Base-by-base conservation (phyloP, 768 basidiomycete genomes). In the Pleurotus tuber-regium region DNA sequence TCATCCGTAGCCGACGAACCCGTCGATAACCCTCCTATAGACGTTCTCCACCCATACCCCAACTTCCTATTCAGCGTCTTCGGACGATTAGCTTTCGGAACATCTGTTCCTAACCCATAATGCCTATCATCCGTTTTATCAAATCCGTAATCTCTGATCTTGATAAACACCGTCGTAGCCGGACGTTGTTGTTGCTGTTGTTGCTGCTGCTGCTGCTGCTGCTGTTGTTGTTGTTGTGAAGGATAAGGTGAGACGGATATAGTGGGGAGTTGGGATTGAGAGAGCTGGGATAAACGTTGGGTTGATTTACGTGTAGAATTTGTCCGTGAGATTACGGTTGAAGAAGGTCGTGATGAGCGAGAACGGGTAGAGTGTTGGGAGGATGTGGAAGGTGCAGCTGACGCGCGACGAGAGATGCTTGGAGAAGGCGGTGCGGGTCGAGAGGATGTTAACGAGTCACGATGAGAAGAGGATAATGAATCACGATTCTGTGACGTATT, bases 71-170 rank as follows among this genome's bases (percentile, higher is more conserved):
- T 68, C 49, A 76, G 51, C 43, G 66, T 55, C 21, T 52, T 54
- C 12, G 77, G 63, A 53, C 59, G 61, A 54, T 74, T 78, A 50
- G 68, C 56, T 47, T 67, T 68, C 7, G 74, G 78, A 4, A 73
- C 69, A 50, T 70, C 59, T 30, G 68, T 53, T 0, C 76, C 77
- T n/a, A 70, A 55, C 3, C 73, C 72, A 23, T 53, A 31, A 63
- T 73, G 66, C 21, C 76, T 65, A 56, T 69, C 67, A 54, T 77
- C 73, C 2, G 55, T 36, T 7, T 59, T 19, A 1, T 63, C 39
- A 53, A 67, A 76, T 7, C 67, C 71, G 57, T 70, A 78, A 54
- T 79, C 78, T 41, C 77, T 67, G 41, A 79, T 64, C 42, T 67
- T 67, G 61, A 76, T 67, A n/a, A 67, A 14, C 64, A 70, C 35